Evolutionary conservation across 495 filamentous ascomycete species (phyloP).

Genomic region (Glarea lozoyensis): DNA sequence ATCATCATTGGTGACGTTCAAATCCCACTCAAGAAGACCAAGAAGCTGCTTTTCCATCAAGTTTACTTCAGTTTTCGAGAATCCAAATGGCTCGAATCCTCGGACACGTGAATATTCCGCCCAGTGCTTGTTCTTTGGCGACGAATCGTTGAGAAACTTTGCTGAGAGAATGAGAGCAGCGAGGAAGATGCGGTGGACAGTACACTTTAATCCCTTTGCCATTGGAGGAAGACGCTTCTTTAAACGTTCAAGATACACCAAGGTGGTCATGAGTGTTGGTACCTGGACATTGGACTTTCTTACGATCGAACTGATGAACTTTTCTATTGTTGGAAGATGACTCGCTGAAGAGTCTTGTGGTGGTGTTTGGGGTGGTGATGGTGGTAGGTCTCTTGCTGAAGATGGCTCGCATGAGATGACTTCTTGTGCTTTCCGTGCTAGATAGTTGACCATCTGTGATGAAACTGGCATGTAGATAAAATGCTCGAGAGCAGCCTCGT

Average conservation of each 20-base stretch:
- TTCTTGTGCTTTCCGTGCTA: slow-evolving; percentile 70
- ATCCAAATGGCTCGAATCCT: slow-evolving; percentile 75
- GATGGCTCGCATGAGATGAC: slow-evolving; percentile 84
- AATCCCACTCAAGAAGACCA: slow-evolving; percentile 88
- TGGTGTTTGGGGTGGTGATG: slow-evolving; percentile 59
- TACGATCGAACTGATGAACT: slow-evolving; percentile 86
- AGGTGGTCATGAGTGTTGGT: slow-evolving; percentile 89
- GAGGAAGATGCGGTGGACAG: slow-evolving; percentile 95
- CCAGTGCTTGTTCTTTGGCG: slow-evolving; percentile 99
- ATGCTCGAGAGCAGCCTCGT: slow-evolving; percentile 77
- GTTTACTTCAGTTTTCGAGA: slow-evolving; percentile 91
- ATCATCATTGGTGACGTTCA: slow-evolving; percentile 74
- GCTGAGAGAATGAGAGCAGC: slow-evolving; percentile 87
- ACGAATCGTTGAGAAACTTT: slow-evolving; percentile 96
- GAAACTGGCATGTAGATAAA: slow-evolving; percentile 80
- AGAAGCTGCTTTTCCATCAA: slow-evolving; percentile 98
- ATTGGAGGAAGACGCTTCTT: slow-evolving; percentile 79
- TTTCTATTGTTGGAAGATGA: slow-evolving; percentile 62
- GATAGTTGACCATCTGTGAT: slow-evolving; percentile 73
- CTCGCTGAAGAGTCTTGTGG: slow-evolving; percentile 39
- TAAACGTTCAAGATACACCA: slow-evolving; percentile 85
- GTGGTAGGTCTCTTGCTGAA: slow-evolving; percentile 46
- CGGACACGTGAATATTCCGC: slow-evolving; percentile 76
- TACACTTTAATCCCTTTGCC: slow-evolving; percentile 95
- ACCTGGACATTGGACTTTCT: slow-evolving; percentile 93